Conservation (phyloP, 73 alveolate genomes). For the Tetrahymena borealis region DNA sequence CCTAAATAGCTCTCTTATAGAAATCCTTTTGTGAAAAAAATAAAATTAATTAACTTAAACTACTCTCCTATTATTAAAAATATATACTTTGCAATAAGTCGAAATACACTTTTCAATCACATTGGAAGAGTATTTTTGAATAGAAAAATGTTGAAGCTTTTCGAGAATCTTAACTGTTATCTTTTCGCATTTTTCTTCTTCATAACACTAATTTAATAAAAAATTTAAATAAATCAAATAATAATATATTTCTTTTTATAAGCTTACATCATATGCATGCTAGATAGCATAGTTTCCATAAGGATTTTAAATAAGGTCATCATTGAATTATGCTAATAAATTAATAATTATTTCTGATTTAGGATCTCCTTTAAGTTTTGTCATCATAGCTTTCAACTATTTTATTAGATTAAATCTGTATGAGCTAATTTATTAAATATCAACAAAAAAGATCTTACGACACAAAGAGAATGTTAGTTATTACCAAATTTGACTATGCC, state of each 20-base stretch:
- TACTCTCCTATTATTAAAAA: neutral
- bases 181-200: slow-evolving; percentile 35
- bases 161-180: slow-evolving; percentile 44
- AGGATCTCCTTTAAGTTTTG: slow-evolving; percentile 40
- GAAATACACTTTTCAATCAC: slow-evolving; percentile 66
- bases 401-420: slow-evolving; percentile 15
- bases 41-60: slow-evolving; percentile 20
- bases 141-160: slow-evolving; percentile 44
- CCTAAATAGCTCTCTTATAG: slow-evolving; percentile 3
- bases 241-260: too few relatives aligned
- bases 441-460: too few relatives aligned
- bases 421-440: too few relatives aligned
- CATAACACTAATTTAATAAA: slow-evolving; percentile 27
- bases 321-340: neutral
- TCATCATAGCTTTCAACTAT: slow-evolving; percentile 38
- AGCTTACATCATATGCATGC: slow-evolving; percentile 49
- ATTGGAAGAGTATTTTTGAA: slow-evolving; percentile 71
- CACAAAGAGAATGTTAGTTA: slow-evolving; percentile 60
- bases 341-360: neutral
- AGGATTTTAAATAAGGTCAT: slow-evolving; percentile 52
- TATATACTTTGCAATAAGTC: slow-evolving; percentile 19
- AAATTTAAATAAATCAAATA: too few relatives aligned
- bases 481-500: slow-evolving; percentile 45
- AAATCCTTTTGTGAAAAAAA: neutral
- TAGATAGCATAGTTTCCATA: slow-evolving; percentile 76